phyloP scores from a whole-genome alignment of 192 early-diverging fungal genomes.

The Umbelopsis sp. region DNA sequence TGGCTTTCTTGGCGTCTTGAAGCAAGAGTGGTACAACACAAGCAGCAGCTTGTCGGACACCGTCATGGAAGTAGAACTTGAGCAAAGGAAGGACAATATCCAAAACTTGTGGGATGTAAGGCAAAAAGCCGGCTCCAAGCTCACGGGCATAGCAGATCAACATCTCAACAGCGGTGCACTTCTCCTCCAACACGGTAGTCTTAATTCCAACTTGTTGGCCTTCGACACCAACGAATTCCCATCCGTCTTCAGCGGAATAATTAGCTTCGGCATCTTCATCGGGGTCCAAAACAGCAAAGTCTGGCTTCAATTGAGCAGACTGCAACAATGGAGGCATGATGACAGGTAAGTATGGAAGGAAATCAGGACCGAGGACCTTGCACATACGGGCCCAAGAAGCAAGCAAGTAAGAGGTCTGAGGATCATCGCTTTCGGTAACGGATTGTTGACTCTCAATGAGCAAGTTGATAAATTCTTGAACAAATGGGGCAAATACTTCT shows the following conservation, averaged over 20 bases:
- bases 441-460: constrained; percentile 79
- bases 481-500: constrained; percentile 82
- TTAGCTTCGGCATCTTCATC: constrained; percentile 77
- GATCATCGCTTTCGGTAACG: constrained; percentile 90
- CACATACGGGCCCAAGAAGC: constrained; percentile 97
- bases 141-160: constrained; percentile 92
- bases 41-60: constrained; percentile 89
- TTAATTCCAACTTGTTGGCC: constrained; percentile 97
- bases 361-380: constrained; percentile 91
- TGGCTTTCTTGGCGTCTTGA: constrained; percentile 56
- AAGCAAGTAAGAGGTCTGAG: constrained; percentile 90
- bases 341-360: constrained; percentile 88
- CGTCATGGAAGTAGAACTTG: constrained; percentile 98
- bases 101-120: constrained; percentile 82
- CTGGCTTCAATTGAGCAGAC: constrained; percentile 89
- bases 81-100: constrained; percentile 88
- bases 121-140: constrained; percentile 86
- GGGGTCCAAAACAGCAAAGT: constrained; percentile 85
- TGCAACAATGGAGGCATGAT: constrained; percentile 92
- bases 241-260: constrained; percentile 95
- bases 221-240: constrained; percentile 93
- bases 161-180: constrained; percentile 98
- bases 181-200: constrained; percentile 96
- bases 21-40: constrained; percentile 82
- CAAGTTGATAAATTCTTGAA: constrained; percentile 78